Conservation (phyloP, 345 rosid genomes). For the Salix brachista region DNA sequence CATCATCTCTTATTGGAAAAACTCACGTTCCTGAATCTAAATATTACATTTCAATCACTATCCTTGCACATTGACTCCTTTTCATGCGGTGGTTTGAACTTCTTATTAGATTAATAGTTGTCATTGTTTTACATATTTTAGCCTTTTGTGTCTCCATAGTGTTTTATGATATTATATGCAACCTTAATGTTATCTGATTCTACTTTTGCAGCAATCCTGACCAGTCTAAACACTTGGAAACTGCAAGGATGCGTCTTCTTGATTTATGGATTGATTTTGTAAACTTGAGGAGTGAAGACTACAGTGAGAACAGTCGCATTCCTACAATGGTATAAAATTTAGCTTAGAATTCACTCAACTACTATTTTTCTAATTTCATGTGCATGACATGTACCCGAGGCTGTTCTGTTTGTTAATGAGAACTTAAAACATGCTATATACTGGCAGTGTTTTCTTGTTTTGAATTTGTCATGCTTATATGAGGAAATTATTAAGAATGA, state of each 20-base stretch:
- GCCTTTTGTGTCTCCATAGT: not conserved
- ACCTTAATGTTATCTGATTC: not conserved
- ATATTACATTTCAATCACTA: not conserved
- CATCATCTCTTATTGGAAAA: not conserved
- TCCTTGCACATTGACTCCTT: not conserved
- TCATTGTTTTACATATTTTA: not conserved
- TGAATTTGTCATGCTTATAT: too few species aligned
- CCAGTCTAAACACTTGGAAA: constrained; percentile 93
- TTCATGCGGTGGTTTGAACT: not conserved
- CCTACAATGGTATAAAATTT: constrained; percentile 60
- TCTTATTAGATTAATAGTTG: not conserved
- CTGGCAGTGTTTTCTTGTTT: too few species aligned
- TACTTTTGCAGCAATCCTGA: constrained; percentile 73
- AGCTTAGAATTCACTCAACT: not conserved
- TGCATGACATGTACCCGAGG: not conserved
- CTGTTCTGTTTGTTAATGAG: not conserved
- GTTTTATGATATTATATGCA: not conserved
- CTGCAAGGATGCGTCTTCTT: constrained; percentile 82
- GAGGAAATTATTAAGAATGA: too few species aligned
- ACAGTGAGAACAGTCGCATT: constrained; percentile 77
- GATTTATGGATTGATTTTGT: constrained; percentile 94
- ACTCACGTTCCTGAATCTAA: not conserved
- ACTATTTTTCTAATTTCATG: not conserved
- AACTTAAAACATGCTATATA: too few species aligned
- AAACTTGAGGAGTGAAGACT: constrained; percentile 83